These are phyloP conservation scores for Synchytrium microbalum DNA, from an alignment of 371 early-diverging fungal genomes.

Conservation along the genomic window DNA sequence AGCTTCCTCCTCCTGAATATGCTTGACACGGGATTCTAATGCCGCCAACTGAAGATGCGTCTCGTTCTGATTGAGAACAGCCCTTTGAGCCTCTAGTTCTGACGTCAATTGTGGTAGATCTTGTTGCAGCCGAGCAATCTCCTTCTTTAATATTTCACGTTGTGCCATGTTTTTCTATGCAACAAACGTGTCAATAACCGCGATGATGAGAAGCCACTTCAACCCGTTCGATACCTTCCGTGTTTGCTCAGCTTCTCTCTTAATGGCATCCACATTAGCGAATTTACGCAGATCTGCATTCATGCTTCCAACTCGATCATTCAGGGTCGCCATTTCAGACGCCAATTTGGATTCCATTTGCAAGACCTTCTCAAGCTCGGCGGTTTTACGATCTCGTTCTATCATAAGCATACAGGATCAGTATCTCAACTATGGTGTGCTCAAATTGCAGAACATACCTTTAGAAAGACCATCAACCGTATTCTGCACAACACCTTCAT, in stretches of 20 bases:
- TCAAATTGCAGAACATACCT: constrained; percentile 21
- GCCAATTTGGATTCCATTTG: constrained; percentile 41
- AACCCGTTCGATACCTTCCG: constrained; percentile 15
- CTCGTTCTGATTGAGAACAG: constrained; percentile 42
- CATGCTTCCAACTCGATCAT: constrained; percentile 19
- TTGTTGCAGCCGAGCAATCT: constrained; percentile 26
- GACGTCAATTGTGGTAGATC: constrained; percentile 20
- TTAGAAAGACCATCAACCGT: constrained; percentile 35
- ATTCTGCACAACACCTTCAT: constrained; percentile 17
- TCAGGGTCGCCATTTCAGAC: constrained; percentile 32
- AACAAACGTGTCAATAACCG: background rate
- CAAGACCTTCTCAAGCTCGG: constrained; percentile 43
- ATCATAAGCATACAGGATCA: background rate
- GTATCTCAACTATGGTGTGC: background rate
- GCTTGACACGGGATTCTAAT: constrained; percentile 37
- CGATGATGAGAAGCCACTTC: background rate
- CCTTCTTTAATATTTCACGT: constrained; percentile 18
- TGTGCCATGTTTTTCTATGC: constrained; percentile 28
- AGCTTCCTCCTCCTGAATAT: constrained; percentile 33
- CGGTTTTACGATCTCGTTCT: constrained; percentile 41
- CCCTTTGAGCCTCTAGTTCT: constrained; percentile 28
- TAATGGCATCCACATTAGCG: constrained; percentile 33
- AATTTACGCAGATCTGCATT: constrained; percentile 23
- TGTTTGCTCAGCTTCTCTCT: constrained; percentile 24
- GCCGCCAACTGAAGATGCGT: constrained; percentile 37